Evolutionary conservation across 202 grass and related monocot species (phyloP), one percentile per base, ranked within the genome.

Genomic region (Schoenoplectus tabernaemontani): DNA sequence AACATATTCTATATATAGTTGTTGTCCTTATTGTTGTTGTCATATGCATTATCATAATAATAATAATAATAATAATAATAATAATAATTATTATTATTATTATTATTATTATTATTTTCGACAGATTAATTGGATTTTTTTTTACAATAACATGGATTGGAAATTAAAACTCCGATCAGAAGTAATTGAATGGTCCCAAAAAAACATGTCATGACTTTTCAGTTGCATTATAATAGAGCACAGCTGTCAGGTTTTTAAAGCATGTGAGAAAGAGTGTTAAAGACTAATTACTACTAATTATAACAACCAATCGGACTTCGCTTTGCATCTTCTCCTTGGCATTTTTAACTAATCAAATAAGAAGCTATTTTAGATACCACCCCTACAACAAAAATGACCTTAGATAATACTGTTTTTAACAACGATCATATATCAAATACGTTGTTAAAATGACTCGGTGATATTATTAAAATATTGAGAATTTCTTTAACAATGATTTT

Each of bases 211-310:
- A 44, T 50, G 67, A 72, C 67, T 72, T 72, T 72, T 17, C 4
- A 9, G 22, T n/a, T 48, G 28, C 12, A 63, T 48, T 64, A 64
- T 44, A 64, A 32, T 47, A 2, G 16, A 38, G 22, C 57, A 79
- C 56, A 79, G 38, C 12, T 79, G 58, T 64, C 77, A 64, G 77
- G 77, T 78, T 16, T 20, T 78, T 56, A 78, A 7, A 78, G 5
- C 74, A 78, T 78, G 51, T 78, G 51, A 19, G 36, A 59, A 22
- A 47, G 38, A 48, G 22, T 38, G 33, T 48, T 79, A 61, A 28
- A 32, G 12, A 3, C 22, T 30, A 71, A 13, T 47, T 71, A 48
- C 67, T 24, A 19, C 22, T 9, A 28, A 23, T 72, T 16, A 12
- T 72, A 50, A 50, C 15, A 17, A 42, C 6, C 16, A 37, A 38